A percentile compares a stretch with the other conserved stretches of the same genome.
Evolutionary conservation across 2,329 filamentous ascomycete genomes (phyloP).

Genomic region (Lecanicillium sp.): DNA sequence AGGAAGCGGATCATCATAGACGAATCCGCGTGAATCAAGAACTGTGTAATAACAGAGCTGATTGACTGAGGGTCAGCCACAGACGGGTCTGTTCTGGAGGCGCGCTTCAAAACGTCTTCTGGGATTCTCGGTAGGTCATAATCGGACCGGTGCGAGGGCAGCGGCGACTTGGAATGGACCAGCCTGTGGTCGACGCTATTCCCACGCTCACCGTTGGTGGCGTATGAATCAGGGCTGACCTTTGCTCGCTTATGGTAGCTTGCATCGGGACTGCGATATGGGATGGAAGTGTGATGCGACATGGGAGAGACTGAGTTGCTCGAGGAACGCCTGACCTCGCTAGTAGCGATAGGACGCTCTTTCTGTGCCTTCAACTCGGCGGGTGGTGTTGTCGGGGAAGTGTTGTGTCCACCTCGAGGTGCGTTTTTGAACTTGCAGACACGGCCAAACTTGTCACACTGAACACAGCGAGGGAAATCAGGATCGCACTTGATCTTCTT

Average conservation of each 20-base stretch:
- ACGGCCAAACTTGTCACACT: conserved; percentile 86
- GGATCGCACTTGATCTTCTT: conserved; percentile 98
- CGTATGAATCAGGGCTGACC: conserved; percentile 38
- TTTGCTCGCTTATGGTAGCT: conserved; percentile 36
- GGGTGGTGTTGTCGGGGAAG: conserved; percentile 44
- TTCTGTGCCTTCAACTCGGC: conserved; percentile 41
- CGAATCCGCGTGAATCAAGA: conserved; percentile 34
- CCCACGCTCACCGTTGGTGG: conserved; percentile 23
- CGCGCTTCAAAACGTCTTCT: conserved; percentile 38
- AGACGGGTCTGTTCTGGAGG: conserved; percentile 44
- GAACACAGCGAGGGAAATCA: conserved; percentile 76
- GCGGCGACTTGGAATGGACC: conserved; percentile 28
- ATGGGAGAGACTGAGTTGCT: conserved; percentile 27
- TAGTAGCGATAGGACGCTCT: conserved; percentile 18
- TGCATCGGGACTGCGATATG: background rate
- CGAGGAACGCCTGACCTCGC: conserved; percentile 29
- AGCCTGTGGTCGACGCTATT: conserved; percentile 21
- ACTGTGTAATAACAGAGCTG: conserved; percentile 29
- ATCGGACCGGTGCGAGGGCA: conserved; percentile 26
- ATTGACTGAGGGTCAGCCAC: conserved; percentile 34
- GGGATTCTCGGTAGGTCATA: conserved; percentile 39
- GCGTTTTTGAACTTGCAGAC: conserved; percentile 80
- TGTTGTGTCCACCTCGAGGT: conserved; percentile 54
- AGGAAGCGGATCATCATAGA: conserved; percentile 34
- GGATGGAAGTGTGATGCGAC: background rate